phyloP scores from a whole-genome alignment of 2,329 filamentous ascomycete species.

The Dothideomycetes sp. region DNA sequence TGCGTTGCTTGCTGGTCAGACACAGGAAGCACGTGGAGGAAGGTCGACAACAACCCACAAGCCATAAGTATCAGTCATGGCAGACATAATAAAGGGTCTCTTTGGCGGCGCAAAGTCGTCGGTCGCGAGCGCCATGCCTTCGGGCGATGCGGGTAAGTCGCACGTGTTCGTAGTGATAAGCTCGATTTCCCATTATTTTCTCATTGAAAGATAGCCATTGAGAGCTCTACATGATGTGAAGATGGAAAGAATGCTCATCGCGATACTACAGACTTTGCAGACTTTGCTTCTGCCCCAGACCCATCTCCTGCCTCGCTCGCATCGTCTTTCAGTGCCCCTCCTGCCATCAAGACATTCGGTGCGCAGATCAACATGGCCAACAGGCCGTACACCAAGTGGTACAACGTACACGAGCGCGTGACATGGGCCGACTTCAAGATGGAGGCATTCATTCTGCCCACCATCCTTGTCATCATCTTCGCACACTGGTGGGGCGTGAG shows the following conservation, averaged over 20 bases:
- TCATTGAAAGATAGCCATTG: conserved; percentile 1
- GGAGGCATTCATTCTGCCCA: conserved; percentile 70
- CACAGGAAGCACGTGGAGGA: background rate
- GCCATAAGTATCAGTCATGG: conserved; percentile 22
- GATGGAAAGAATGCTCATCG: background rate
- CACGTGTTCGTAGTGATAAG: conserved; percentile 9
- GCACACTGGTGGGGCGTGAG: conserved; percentile 74
- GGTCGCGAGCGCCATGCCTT: conserved; percentile 29
- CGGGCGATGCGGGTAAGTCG: conserved; percentile 53
- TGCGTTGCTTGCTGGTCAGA: background rate
- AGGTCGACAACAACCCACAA: background rate
- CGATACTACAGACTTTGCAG: conserved; percentile 65
- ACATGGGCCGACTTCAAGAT: conserved; percentile 73
- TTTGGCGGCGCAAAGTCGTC: conserved; percentile 57
- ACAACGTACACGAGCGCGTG: conserved; percentile 88
- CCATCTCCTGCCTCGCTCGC: conserved; percentile 36
- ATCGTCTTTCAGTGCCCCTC: conserved; percentile 32
- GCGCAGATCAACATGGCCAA: conserved; percentile 30
- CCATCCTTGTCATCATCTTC: conserved; percentile 62
- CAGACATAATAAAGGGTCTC: conserved; percentile 52
- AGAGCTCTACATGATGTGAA: conserved; percentile 7
- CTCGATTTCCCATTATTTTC: conserved; percentile 9
- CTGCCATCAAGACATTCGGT: conserved; percentile 30
- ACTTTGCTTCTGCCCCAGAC: conserved; percentile 73
- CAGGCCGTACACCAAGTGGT: conserved; percentile 84